Evolutionary conservation across 176 grass and related monocot genomes (phyloP).

Genomic region (Musa troglodytarum): DNA sequence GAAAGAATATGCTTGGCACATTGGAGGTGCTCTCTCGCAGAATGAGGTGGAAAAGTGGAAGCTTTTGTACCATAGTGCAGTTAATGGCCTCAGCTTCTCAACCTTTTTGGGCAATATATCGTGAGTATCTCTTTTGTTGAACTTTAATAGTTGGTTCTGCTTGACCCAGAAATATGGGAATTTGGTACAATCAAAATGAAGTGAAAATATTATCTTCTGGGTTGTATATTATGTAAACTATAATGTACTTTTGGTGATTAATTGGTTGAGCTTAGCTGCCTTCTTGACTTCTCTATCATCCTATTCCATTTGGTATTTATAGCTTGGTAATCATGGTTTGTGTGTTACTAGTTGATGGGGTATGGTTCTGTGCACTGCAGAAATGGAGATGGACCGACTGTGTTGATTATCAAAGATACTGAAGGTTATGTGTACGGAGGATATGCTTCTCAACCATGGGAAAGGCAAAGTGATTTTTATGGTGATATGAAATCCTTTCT

Average conservation of each 20-base stretch:
- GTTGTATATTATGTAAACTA: not conserved
- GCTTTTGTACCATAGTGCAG: slow-evolving; percentile 82
- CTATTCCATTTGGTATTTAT: not conserved
- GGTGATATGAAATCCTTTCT: slow-evolving; percentile 95
- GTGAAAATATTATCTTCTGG: not conserved
- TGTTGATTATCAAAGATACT: slow-evolving; percentile 76
- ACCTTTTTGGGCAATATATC: slow-evolving; percentile 89
- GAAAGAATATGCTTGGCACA: slow-evolving; percentile 86
- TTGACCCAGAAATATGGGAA: not conserved
- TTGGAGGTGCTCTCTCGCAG: slow-evolving; percentile 75
- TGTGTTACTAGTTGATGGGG: not conserved
- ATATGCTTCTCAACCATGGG: slow-evolving; percentile 88
- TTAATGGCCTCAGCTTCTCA: slow-evolving; percentile 89
- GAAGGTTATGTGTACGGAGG: slow-evolving; percentile 78
- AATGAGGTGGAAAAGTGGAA: slow-evolving; percentile 68
- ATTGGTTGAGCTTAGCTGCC: not conserved
- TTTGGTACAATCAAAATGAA: not conserved
- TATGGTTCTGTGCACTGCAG: slow-evolving; percentile 29
- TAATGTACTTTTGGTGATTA: not conserved
- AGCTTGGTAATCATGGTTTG: not conserved
- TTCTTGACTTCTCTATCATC: not conserved
- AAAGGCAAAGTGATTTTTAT: slow-evolving; percentile 84
- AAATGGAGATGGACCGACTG: slow-evolving; percentile 56
- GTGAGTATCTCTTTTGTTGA: slow-evolving; percentile 36
- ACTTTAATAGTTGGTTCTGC: not conserved